These are phyloP conservation scores for Echinochloa phyllopogon DNA, from an alignment of 176 grass and related monocot species.

Conservation along the genomic window DNA sequence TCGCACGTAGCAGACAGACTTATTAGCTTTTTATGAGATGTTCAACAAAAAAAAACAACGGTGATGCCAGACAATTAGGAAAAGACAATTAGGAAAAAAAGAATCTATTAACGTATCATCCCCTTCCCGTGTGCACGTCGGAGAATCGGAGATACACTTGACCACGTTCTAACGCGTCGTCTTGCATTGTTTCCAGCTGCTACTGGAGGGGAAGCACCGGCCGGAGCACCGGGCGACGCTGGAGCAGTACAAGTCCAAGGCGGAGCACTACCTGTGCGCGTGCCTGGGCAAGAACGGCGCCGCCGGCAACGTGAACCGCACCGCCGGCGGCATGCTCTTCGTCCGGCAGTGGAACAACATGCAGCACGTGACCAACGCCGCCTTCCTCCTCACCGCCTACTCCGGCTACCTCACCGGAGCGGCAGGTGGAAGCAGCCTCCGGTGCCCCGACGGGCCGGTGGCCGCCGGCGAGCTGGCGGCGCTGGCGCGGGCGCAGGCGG, in stretches of 20 bases:
- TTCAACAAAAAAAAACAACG: background rate
- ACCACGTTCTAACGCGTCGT: background rate
- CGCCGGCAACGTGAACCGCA: slow-evolving; percentile 50
- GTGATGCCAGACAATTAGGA: too few relatives aligned
- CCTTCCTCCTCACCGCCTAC: slow-evolving; percentile 54
- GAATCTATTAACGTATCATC: background rate
- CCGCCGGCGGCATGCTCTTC: slow-evolving; percentile 55
- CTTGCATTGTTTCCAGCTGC: slow-evolving; percentile 33
- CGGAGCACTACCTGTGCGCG: slow-evolving; percentile 57
- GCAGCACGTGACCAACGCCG: slow-evolving; percentile 57
- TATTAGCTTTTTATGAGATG: background rate
- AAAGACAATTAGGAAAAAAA: background rate
- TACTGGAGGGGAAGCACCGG: slow-evolving; percentile 42
- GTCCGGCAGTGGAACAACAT: slow-evolving; percentile 62
- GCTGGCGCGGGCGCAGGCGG: slow-evolving; percentile 27
- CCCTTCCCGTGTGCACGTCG: background rate
- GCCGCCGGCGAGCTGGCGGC: background rate
- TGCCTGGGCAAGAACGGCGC: slow-evolving; percentile 50
- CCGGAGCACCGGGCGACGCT: slow-evolving; percentile 37
- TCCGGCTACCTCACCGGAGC: slow-evolving; percentile 33
- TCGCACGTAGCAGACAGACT: background rate
- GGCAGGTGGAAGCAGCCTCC: background rate
- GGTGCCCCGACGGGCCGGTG: slow-evolving; percentile 16
- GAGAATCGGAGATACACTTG: background rate
- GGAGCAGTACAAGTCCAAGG: slow-evolving; percentile 51